Evolutionary conservation across 345 rosid species (phyloP).

Genomic region (Clausena lansium): DNA sequence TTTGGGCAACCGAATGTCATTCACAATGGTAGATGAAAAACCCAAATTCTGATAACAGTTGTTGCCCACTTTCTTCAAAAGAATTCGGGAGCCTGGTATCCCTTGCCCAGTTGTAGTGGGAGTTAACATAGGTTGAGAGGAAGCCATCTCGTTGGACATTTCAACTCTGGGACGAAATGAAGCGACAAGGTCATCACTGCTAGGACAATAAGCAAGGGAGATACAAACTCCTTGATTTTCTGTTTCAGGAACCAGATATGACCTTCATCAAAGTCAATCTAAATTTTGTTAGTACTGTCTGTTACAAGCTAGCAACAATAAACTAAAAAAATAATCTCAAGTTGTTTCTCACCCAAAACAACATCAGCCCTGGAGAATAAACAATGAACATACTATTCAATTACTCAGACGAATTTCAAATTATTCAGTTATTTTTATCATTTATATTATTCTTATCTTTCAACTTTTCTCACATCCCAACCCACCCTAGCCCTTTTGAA

Average conservation of each 20-base stretch:
- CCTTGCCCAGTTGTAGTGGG: constrained; percentile 41
- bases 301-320: background rate
- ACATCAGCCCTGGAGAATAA: background rate
- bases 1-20: constrained; percentile 63
- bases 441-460: background rate
- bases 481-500: background rate
- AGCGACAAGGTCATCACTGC: constrained; percentile 58
- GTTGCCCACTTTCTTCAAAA: constrained; percentile 49
- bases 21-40: constrained; percentile 45
- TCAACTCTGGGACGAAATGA: constrained; percentile 73
- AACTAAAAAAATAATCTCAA: background rate
- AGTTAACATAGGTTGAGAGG: constrained; percentile 43
- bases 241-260: constrained; percentile 50
- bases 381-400: background rate
- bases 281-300: constrained; percentile 24
- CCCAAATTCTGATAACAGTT: constrained; percentile 43
- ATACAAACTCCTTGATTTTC: constrained; percentile 75
- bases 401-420: background rate
- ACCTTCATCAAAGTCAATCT: constrained; percentile 43
- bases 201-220: constrained; percentile 61
- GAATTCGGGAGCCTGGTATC: constrained; percentile 53
- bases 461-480: background rate
- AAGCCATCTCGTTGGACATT: constrained; percentile 31
- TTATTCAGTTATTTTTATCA: background rate
- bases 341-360: background rate